phyloP scores from a whole-genome alignment of 2,329 filamentous ascomycete genomes.

The Penicillium expansum region DNA sequence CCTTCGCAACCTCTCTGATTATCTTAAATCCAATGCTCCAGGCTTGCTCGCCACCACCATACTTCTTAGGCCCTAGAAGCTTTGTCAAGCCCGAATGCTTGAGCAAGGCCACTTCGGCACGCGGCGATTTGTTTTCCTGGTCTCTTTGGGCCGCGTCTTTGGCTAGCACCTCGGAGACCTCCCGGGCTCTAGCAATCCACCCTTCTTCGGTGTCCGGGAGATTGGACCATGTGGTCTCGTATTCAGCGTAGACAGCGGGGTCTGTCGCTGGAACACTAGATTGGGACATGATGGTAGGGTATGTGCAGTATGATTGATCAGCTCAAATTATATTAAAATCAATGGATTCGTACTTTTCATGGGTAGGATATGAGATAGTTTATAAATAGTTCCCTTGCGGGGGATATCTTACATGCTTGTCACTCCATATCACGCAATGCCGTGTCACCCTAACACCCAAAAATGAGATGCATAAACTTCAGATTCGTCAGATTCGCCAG shows the following conservation, averaged over 20 bases:
- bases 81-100: constrained; percentile 54
- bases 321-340: neutral
- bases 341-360: neutral
- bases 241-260: constrained; percentile 42
- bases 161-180: constrained; percentile 51
- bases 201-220: constrained; percentile 40
- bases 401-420: constrained; percentile 12
- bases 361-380: neutral
- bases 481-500: constrained; percentile 23
- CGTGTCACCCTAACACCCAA: neutral
- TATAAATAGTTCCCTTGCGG: neutral
- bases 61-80: constrained; percentile 50
- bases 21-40: constrained; percentile 58
- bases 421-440: constrained; percentile 16
- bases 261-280: constrained; percentile 32
- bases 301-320: neutral
- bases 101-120: constrained; percentile 51
- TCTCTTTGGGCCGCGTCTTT: constrained; percentile 50
- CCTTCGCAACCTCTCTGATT: constrained; percentile 62
- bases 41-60: constrained; percentile 53
- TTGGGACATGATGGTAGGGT: constrained; percentile 15
- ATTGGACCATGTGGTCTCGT: constrained; percentile 38
- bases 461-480: neutral
- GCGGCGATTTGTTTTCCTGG: constrained; percentile 53
- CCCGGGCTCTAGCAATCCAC: constrained; percentile 51